Evolutionary conservation across 495 filamentous ascomycete species (phyloP), one percentile per base, ranked within the genome.

Genomic region (Xylaria venustula): DNA sequence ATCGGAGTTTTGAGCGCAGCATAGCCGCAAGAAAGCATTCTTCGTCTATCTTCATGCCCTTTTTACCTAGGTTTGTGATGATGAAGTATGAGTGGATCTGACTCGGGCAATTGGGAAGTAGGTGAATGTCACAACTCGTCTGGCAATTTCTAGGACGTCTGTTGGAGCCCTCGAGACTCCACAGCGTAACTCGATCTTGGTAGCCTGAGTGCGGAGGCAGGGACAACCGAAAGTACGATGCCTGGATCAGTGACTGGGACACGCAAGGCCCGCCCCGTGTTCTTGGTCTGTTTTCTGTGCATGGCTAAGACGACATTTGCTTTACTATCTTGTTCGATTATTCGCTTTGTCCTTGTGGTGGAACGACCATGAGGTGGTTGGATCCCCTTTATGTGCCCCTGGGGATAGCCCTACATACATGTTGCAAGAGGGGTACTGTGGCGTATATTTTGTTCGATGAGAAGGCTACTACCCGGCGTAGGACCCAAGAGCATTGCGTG

Each of bases 231-330:
- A n/a, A 49, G 64, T 66, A 59, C 49, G 67, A 65, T 62, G 62
- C 56, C 49, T 62, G 54, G 52, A 58, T 55, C 44, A 46, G 34
- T 65, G 65, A 59, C 62, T 36, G 37, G 58, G 52, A 61, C 58
- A 56, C 42, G 58, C 42, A 52, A 15, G 20, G 37, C 36, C 6
- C 41, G 54, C 57, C 45, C 58, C 62, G 64, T 67, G 65, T 72
- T 73, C 72, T 75, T 78, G 75, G 73, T 75, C 71, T 75, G 75
- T 72, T 60, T 72, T 68, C 73, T 76, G 72, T 81, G 74, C 77
- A 79, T 79, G 74, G 76, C 73, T 62, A 66, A 71, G 71, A 72
- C 55, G 68, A 69, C 70, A 65, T 68, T 69, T 72, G 65, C 64
- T 74, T 71, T 67, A 66, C 60, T 69, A 63, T 71, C 63, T 70